phyloP scores from a whole-genome alignment of 2,329 filamentous ascomycete species.

The Hymenoscyphus albidus region DNA sequence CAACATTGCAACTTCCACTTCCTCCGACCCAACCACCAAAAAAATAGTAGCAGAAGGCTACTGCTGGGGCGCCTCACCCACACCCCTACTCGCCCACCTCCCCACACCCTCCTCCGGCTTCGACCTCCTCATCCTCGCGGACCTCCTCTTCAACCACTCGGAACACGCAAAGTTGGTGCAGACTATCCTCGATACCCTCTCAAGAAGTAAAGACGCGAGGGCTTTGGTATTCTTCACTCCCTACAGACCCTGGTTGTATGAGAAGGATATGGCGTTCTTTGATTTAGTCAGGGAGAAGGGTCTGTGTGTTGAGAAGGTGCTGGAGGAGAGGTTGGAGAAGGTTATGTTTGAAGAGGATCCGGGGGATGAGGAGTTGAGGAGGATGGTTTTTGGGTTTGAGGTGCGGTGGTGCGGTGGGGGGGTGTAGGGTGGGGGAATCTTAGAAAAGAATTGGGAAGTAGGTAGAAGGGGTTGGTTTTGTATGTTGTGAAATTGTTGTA shows the following conservation, averaged over 20 bases:
- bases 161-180: conserved; percentile 76
- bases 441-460: too few species aligned
- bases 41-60: conserved; percentile 64
- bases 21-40: too few species aligned
- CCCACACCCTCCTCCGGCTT: conserved; percentile 46
- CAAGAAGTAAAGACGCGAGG: conserved; percentile 35
- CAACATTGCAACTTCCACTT: too few species aligned
- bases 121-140: conserved; percentile 80
- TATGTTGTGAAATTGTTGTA: too few species aligned
- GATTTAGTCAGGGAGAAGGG: conserved; percentile 67
- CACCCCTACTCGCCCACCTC: conserved; percentile 56
- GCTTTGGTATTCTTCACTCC: conserved; percentile 93
- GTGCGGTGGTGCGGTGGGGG: conserved; percentile 33
- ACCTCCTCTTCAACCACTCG: conserved; percentile 86
- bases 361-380: conserved; percentile 75
- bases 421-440: background rate
- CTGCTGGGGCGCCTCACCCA: conserved; percentile 72
- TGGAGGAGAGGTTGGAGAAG: conserved; percentile 78
- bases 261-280: conserved; percentile 85
- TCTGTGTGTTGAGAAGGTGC: conserved; percentile 72
- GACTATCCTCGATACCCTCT: conserved; percentile 66
- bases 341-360: conserved; percentile 88
- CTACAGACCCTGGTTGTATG: conserved; percentile 84
- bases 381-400: conserved; percentile 57
- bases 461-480: too few species aligned